phyloP scores from a whole-genome alignment of 164 flowering plant species.

The Chimonanthus salicifolius region DNA sequence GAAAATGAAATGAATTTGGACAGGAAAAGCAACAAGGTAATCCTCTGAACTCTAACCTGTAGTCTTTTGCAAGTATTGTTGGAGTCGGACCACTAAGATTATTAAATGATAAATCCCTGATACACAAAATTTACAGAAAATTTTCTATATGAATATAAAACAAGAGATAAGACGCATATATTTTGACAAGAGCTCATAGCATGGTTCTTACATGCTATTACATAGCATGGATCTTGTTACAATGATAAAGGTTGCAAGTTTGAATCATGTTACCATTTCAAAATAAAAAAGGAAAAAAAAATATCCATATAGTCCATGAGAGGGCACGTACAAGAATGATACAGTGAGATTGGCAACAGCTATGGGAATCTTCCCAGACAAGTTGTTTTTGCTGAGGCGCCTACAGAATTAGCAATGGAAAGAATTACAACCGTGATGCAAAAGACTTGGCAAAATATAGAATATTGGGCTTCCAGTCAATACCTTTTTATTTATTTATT shows the following conservation, averaged over 20 bases:
- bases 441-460: neutral
- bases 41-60: slow-evolving; percentile 51
- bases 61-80: slow-evolving; percentile 72
- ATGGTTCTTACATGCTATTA: no score
- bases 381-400: slow-evolving; percentile 70
- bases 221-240: no score
- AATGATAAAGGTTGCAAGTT: no score
- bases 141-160: neutral
- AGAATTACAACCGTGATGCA: slow-evolving; percentile 7
- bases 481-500: no score
- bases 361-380: slow-evolving; percentile 72
- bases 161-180: neutral
- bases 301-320: slow-evolving; percentile 6
- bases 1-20: no score
- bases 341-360: slow-evolving; percentile 71
- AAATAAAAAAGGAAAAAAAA: neutral
- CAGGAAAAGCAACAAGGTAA: neutral
- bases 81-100: slow-evolving; percentile 87
- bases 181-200: neutral
- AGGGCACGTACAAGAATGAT: slow-evolving; percentile 77
- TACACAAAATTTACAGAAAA: neutral
- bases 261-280: no score
- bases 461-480: neutral
- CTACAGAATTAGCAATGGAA: slow-evolving; percentile 37
- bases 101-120: slow-evolving; percentile 90